Percentiles rank a stretch among this genome's conserved stretches.
Evolutionary conservation across 768 basidiomycete genomes (phyloP).

Genomic region (Boletus fagicola): DNA sequence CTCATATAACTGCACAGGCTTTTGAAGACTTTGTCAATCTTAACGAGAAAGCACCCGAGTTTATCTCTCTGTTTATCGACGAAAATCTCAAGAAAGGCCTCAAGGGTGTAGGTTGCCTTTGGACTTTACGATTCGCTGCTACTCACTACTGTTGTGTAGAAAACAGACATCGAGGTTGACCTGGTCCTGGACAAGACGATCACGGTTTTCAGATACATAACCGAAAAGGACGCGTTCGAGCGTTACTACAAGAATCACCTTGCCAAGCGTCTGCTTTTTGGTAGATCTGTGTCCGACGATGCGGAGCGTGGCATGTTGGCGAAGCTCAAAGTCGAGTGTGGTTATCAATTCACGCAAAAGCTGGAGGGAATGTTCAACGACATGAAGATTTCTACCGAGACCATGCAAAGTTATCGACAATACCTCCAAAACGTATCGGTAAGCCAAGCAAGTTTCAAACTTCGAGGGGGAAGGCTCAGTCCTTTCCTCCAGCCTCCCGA

Average conservation of each 20-base stretch:
- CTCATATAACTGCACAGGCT: slow-evolving; percentile 52
- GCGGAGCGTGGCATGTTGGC: slow-evolving; percentile 97
- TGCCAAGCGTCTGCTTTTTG: slow-evolving; percentile 83
- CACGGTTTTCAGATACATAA: slow-evolving; percentile 88
- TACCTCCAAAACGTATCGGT: slow-evolving; percentile 62
- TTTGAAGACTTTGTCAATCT: slow-evolving; percentile 90
- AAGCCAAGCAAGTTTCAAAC: slow-evolving; percentile 24
- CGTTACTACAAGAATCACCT: slow-evolving; percentile 97
- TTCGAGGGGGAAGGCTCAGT: slow-evolving; percentile 9
- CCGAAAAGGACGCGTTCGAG: slow-evolving; percentile 97
- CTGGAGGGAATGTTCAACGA: slow-evolving; percentile 99
- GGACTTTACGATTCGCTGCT: not conserved
- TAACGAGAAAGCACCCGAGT: slow-evolving; percentile 87
- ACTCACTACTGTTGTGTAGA: slow-evolving; percentile 46
- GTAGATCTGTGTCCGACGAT: slow-evolving; percentile 92
- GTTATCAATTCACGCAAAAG: slow-evolving; percentile 95
- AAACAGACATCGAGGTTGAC: slow-evolving; percentile 93
- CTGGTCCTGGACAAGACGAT: slow-evolving; percentile 91
- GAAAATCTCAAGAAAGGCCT: slow-evolving; percentile 93
- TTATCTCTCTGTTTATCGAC: slow-evolving; percentile 94
- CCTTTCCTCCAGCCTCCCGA: slow-evolving; percentile 54
- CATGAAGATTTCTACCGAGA: slow-evolving; percentile 85
- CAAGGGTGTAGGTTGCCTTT: slow-evolving; percentile 68
- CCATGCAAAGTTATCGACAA: slow-evolving; percentile 69
- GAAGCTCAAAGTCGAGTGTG: slow-evolving; percentile 95